A percentile compares a stretch with the other conserved stretches of the same genome.
Conservation (phyloP, 306 rosid species). For the Hippophae gyantsensis region DNA sequence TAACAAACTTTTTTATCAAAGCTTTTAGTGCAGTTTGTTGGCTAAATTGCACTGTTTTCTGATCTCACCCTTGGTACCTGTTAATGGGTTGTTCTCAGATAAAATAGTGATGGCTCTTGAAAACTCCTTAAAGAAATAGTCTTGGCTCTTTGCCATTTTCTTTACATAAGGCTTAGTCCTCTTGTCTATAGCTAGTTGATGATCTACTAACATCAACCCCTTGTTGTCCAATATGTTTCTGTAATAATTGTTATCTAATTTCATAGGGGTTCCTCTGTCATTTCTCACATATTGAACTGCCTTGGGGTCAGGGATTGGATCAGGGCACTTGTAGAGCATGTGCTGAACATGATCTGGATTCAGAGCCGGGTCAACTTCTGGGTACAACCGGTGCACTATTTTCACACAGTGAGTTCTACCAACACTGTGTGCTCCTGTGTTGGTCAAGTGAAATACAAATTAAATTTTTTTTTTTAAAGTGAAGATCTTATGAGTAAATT, state of each 20-base stretch:
- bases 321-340: constrained; percentile 96
- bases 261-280: constrained; percentile 95
- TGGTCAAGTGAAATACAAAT: not conserved
- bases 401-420: constrained; percentile 95
- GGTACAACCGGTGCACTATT: constrained; percentile 92
- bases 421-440: constrained; percentile 91
- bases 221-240: constrained; percentile 91
- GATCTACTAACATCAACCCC: constrained; percentile 74
- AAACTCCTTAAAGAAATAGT: constrained; percentile 79
- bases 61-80: constrained; percentile 83
- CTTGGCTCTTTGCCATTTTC: constrained; percentile 94
- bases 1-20: constrained; percentile 1
- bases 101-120: constrained; percentile 66
- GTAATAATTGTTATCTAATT: constrained; percentile 89
- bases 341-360: constrained; percentile 76
- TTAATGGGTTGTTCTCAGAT: constrained; percentile 93
- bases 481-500: not conserved
- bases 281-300: constrained; percentile 94
- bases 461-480: not conserved
- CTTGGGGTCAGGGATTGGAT: constrained; percentile 79
- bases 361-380: constrained; percentile 70
- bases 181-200: constrained; percentile 72
- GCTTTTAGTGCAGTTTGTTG: constrained; percentile 60
- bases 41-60: constrained; percentile 80
- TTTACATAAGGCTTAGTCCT: constrained; percentile 88